Evolutionary conservation across 169 alveolate genomes (phyloP).

Genomic region (Plasmodium billcollinsi): DNA sequence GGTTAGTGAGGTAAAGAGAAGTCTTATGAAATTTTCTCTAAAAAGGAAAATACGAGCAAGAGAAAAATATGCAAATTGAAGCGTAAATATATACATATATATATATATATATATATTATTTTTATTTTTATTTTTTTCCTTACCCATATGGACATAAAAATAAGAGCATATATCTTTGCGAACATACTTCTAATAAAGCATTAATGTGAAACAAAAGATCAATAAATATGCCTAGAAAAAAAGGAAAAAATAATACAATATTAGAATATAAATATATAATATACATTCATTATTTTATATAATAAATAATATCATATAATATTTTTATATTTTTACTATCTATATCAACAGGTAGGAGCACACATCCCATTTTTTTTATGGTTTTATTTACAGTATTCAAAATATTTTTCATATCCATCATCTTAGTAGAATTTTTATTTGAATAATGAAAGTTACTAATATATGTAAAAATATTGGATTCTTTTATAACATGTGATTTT

Average conservation of each 20-base stretch:
- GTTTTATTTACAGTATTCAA: slow-evolving; percentile 39
- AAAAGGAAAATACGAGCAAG: neutral
- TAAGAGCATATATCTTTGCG: slow-evolving; percentile 60
- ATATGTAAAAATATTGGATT: slow-evolving; percentile 53
- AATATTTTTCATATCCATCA: slow-evolving; percentile 30
- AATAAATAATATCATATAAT: neutral
- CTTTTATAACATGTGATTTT: slow-evolving; percentile 29
- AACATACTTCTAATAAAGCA: slow-evolving; percentile 46
- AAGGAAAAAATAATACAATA: no score
- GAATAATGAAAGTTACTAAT: slow-evolving; percentile 66
- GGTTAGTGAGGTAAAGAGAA: slow-evolving; percentile 46
- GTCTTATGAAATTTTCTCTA: slow-evolving; percentile 60
- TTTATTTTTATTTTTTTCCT: neutral
- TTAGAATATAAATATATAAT: neutral
- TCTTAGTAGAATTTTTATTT: slow-evolving; percentile 43
- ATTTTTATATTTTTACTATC: slow-evolving; percentile 28
- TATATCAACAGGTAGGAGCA: slow-evolving; percentile 61
- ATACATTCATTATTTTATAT: neutral
- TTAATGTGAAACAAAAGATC: slow-evolving; percentile 69
- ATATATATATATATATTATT: neutral
- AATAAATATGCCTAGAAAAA: slow-evolving; percentile 40
- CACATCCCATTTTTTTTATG: slow-evolving; percentile 51
- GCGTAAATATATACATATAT: no score
- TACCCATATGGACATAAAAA: slow-evolving; percentile 71
- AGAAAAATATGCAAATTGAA: neutral